Base-by-base conservation (phyloP, 2,329 filamentous ascomycete species). In the Fusarium sp. region DNA sequence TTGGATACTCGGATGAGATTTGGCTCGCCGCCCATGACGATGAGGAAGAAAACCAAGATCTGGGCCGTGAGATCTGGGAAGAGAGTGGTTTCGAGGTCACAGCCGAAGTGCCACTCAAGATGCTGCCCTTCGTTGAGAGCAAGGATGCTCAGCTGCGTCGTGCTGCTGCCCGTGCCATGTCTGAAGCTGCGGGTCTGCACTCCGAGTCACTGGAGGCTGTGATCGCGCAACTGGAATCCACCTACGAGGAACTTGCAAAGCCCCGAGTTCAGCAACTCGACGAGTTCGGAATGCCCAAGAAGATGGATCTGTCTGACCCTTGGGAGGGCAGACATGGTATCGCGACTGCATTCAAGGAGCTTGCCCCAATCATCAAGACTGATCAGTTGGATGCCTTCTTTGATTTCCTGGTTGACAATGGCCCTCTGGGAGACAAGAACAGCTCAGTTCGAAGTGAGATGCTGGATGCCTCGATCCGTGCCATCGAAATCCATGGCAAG, bases 21-120 rank as follows among this genome's bases (percentile, higher is more conserved):
- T 99, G 95, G 95, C 87, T 99, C 46, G 94, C 94, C 49, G 96
- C 92, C 78, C 95, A 99, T 78, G 96, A 99, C 74, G 94, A 97
- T 76, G 90, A 94, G 22, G 90, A 93, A 49, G 95, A 98, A 80
- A 98, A 98, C 77, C 89, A 88, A 10, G 94, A 95, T 53, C 86
- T 97, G 62, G 96, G 93, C 8, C 89, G 88, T 60, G 93, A 96
- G 14, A 98, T 99, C 38, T 99, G 96, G 96, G 94, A 97, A 78
- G 96, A 98, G 79, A 97, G 96, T 79, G 92, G 90, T 9, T 92
- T 98, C 69, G 85, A 92, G 68, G 84, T 96, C 14, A 88, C 90
- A 2, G 84, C 89, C 22, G 87, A 92, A 8, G 89, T 93, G 10
- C 90, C 93, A 9, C 81, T 87, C 66, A 89, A 88, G 75, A 92